A percentile compares a stretch with the other conserved stretches of the same genome.
Conservation (phyloP, 2,329 filamentous ascomycete genomes). For the Mycosphaerella sp. region DNA sequence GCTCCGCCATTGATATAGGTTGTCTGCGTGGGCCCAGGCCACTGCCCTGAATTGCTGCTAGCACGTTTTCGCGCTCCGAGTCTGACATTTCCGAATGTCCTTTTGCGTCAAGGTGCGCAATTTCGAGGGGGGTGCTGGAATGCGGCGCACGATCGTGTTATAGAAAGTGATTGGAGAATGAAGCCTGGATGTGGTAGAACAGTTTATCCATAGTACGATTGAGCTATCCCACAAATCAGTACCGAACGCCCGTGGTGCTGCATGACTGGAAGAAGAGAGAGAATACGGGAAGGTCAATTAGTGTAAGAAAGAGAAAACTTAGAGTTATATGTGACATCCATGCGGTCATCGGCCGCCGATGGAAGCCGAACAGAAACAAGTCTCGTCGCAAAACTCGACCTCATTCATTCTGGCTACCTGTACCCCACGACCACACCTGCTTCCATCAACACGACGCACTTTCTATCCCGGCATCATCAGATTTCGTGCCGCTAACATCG, state of each 20-base stretch:
- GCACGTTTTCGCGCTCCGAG: slow-evolving; percentile 50
- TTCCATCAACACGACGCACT: background rate
- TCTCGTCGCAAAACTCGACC: background rate
- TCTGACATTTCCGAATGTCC: background rate
- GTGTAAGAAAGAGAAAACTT: background rate
- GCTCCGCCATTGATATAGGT: slow-evolving; percentile 40
- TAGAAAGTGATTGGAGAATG: slow-evolving; percentile 32
- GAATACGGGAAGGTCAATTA: background rate
- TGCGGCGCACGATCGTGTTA: slow-evolving; percentile 11
- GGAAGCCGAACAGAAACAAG: background rate
- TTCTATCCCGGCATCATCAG: background rate
- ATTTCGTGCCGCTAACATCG: background rate
- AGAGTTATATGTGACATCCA: background rate
- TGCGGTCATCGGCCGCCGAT: background rate
- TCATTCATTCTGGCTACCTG: background rate
- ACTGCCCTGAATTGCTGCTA: slow-evolving; percentile 53
- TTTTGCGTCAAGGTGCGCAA: background rate
- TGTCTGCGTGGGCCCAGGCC: slow-evolving; percentile 43
- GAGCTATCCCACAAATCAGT: background rate
- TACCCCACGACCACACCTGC: background rate
- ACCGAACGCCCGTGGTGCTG: background rate
- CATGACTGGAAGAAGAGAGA: background rate
- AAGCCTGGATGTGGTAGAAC: slow-evolving; percentile 33
- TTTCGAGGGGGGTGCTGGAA: background rate
- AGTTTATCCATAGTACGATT: slow-evolving; percentile 29